These are phyloP conservation scores for Talaromyces sp. DNA, from an alignment of 2,329 filamentous ascomycete species.

Conservation along the genomic window DNA sequence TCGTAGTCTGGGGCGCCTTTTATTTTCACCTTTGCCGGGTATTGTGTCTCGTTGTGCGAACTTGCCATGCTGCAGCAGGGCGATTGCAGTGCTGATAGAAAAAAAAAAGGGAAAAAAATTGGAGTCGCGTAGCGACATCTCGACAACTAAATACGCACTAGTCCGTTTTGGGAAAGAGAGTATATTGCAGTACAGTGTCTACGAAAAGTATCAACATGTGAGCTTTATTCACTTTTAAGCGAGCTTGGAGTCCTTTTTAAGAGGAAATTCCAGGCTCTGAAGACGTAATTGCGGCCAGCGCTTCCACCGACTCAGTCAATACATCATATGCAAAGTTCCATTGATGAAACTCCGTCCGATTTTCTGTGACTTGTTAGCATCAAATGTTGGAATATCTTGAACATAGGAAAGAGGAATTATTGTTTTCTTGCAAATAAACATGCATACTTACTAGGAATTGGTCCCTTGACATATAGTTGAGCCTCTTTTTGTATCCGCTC, in stretches of 20 bases:
- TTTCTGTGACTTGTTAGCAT: not conserved
- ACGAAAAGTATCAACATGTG: not conserved
- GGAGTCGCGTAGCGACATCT: not conserved
- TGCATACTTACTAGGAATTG: not conserved
- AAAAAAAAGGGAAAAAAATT: not conserved
- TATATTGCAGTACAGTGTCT: not conserved
- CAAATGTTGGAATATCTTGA: not conserved
- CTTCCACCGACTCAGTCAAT: not conserved
- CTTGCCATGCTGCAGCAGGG: slow-evolving; percentile 1
- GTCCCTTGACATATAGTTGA: not conserved
- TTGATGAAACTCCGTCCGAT: not conserved
- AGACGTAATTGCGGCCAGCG: not conserved
- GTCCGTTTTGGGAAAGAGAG: not conserved
- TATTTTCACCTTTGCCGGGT: slow-evolving; percentile 16
- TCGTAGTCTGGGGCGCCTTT: slow-evolving; percentile 31
- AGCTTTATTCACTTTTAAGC: not conserved
- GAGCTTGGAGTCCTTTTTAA: not conserved
- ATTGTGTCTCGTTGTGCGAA: not conserved
- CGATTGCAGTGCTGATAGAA: not conserved
- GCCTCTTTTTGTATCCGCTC: not conserved
- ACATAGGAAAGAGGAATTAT: not conserved
- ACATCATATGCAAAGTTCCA: not conserved
- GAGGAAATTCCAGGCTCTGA: not conserved
- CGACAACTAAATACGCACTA: not conserved
- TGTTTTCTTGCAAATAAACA: not conserved